Evolutionary conservation across 805 yeast species (phyloP).

Genomic region (Candida adriatica): DNA sequence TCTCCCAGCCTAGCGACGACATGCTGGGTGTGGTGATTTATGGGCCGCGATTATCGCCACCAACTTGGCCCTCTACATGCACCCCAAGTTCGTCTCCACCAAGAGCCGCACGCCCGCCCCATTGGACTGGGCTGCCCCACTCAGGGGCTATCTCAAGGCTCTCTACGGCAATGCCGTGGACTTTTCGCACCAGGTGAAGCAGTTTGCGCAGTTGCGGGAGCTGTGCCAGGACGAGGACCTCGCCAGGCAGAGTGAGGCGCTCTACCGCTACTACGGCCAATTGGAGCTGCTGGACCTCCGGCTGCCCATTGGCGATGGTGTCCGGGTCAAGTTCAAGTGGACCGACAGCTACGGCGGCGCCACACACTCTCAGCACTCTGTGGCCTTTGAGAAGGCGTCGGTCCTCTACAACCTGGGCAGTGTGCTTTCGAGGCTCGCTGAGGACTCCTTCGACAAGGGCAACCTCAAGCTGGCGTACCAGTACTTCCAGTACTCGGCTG

Average conservation of each 20-base stretch:
- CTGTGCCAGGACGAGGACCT: slow-evolving; percentile 40
- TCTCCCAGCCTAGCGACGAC: slow-evolving; percentile 16
- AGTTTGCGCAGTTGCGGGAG: slow-evolving; percentile 37
- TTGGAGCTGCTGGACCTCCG: slow-evolving; percentile 74
- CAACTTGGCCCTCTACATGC: too few species aligned
- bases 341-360: slow-evolving; percentile 56
- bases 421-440: slow-evolving; percentile 46
- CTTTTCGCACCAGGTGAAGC: slow-evolving; percentile 55
- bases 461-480: slow-evolving; percentile 55
- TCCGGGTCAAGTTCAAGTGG: slow-evolving; percentile 70
- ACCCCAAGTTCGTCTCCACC: slow-evolving; percentile 19
- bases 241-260: slow-evolving; percentile 42
- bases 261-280: slow-evolving; percentile 71
- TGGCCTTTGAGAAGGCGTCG: slow-evolving; percentile 88
- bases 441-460: slow-evolving; percentile 28
- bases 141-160: slow-evolving; percentile 48
- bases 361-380: slow-evolving; percentile 60
- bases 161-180: slow-evolving; percentile 58
- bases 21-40: too few species aligned
- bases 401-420: slow-evolving; percentile 74
- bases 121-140: slow-evolving; percentile 59
- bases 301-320: slow-evolving; percentile 55
- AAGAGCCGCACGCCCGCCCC: slow-evolving; percentile 40
- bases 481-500: slow-evolving; percentile 68
- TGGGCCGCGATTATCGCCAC: too few species aligned